These are phyloP conservation scores for Cyberlindnera mycetangii DNA, from an alignment of 805 yeast species.

Conservation along the genomic window DNA sequence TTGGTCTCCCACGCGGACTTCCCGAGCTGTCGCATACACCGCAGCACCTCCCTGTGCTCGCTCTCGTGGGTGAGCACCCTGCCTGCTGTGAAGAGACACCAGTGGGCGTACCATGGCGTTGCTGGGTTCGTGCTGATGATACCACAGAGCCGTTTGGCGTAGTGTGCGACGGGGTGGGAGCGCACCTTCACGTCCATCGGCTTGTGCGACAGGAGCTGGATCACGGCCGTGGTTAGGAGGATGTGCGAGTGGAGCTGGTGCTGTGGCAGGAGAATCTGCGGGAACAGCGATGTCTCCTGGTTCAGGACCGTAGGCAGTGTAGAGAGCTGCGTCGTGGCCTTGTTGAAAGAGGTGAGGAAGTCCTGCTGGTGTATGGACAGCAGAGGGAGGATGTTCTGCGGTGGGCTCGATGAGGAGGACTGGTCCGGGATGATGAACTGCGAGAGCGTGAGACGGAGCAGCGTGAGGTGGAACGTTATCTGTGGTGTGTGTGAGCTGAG, in stretches of 20 bases:
- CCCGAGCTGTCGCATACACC: conserved; percentile 22
- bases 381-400: conserved; percentile 10
- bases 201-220: conserved; percentile 11
- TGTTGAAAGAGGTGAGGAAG: conserved; percentile 8
- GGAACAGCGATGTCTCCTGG: conserved; percentile 10
- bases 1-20: conserved; percentile 22
- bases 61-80: conserved; percentile 25
- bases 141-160: conserved; percentile 22
- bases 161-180: conserved; percentile 21
- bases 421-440: conserved; percentile 4
- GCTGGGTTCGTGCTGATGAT: conserved; percentile 7
- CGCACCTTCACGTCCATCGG: conserved; percentile 15
- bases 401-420: not conserved
- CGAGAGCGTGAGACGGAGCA: conserved; percentile 9
- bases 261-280: conserved; percentile 7
- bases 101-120: conserved; percentile 14
- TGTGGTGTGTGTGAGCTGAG: conserved; percentile 1
- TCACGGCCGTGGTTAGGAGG: conserved; percentile 12
- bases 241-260: conserved; percentile 5
- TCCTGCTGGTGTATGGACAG: conserved; percentile 12
- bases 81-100: conserved; percentile 22
- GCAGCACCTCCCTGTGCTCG: conserved; percentile 25
- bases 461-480: conserved; percentile 9
- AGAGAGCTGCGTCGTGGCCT: conserved; percentile 1
- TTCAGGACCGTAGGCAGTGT: not conserved